Base-by-base conservation (phyloP, 495 filamentous ascomycete genomes). In the Darksidea phi region DNA sequence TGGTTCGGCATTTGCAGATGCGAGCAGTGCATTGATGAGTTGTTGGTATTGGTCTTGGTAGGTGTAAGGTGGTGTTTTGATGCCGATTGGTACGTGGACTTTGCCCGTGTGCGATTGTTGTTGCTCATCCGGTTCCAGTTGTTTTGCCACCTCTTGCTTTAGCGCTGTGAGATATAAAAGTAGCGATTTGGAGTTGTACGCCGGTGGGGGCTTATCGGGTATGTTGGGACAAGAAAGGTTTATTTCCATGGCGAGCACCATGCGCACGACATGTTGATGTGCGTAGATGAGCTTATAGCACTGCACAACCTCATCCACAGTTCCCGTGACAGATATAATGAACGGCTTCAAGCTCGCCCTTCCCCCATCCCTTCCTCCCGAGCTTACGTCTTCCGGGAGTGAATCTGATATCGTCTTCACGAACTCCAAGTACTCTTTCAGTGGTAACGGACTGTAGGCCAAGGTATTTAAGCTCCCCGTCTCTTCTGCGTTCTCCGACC, bases 191-290 rank as follows among this genome's bases (percentile, higher is more conserved):
- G 71, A 66, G 7, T 77, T 76, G 71, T 89, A 90, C 0, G 87
- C 87, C 2, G 86, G 86, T 12, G 88, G 87, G 0, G 86, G 86
- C 26, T 79, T 79, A 43, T 74, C 67, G 15, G 79, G 77, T 55
- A 90, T 90, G 72, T 90, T 89, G 0, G 87, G 87, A 66, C 87
- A 90, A 62, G 80, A 84, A 45, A 90, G 81, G 67, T 90, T 90
- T 59, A 90, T 74, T 67, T 90, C 87, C 72, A 88, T 78, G 17
- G 80, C 79, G 4, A 89, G 67, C 1, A 73, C 68, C 34, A 81
- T 62, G 63, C 66, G 28, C 68, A 78, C 56, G 42, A 67, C 0
- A 4, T 37, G 4, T 18, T 73, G 70, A 1, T 47, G 24, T 7
- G 20, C 46, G 12, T 43, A 28, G 17, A 78, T 74, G 1, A 52